Evolutionary conservation across 2,329 filamentous ascomycete genomes (phyloP).

Genomic region (Paradendryphiella salina): DNA sequence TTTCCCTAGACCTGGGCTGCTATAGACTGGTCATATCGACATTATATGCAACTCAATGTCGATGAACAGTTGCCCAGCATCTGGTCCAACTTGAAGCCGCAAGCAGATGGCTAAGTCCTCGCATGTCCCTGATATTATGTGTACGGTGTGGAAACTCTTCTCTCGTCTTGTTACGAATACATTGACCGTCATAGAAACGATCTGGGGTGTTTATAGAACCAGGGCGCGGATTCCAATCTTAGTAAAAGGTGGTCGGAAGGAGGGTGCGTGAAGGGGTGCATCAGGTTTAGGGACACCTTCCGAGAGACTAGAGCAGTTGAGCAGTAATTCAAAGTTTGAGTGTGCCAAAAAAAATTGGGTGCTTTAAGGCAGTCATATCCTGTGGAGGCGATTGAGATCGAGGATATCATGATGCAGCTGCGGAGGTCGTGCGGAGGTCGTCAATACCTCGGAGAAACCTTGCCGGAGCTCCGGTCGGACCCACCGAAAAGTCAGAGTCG

Average conservation of each 20-base stretch:
- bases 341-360: too few relatives aligned
- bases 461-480: conserved; percentile 12
- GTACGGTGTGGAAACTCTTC: background rate
- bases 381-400: background rate
- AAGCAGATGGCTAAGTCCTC: too few relatives aligned
- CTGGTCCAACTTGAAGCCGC: background rate
- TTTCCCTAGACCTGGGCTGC: background rate
- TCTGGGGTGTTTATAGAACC: background rate
- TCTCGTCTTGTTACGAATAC: background rate
- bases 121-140: background rate
- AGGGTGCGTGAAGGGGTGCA: background rate
- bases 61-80: background rate
- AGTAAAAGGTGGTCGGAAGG: background rate
- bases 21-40: background rate
- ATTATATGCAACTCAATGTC: background rate
- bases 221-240: background rate
- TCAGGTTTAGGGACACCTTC: too few relatives aligned
- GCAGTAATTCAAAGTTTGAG: too few relatives aligned
- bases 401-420: background rate
- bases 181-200: background rate
- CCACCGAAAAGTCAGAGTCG: conserved; percentile 24
- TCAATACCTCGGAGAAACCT: conserved; percentile 11
- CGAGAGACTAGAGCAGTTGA: too few relatives aligned
- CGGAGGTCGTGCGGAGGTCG: conserved; percentile 16
- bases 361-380: background rate